These are phyloP conservation scores for Austroboletus novae-zelandiae DNA, from an alignment of 1,284 basidiomycete species.

Conservation along the genomic window DNA sequence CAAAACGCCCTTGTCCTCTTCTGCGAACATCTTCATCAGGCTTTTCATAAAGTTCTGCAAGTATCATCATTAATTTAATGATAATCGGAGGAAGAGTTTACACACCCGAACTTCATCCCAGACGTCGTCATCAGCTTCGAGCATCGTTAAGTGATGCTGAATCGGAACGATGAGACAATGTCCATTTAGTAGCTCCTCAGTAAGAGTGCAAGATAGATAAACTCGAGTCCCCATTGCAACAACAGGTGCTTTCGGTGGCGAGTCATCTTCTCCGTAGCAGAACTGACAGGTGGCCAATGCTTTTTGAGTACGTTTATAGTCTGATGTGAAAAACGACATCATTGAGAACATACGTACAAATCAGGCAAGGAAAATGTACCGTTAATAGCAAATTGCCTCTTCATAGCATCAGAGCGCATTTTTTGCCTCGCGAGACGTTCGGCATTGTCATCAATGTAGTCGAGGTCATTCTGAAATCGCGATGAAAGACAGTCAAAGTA, in stretches of 20 bases:
- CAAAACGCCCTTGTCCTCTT: constrained; percentile 85
- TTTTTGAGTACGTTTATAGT: constrained; percentile 93
- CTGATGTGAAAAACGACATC: constrained; percentile 39
- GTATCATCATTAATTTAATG: not conserved
- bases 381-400: constrained; percentile 94
- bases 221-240: constrained; percentile 88
- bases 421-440: constrained; percentile 89
- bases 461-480: constrained; percentile 66
- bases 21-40: constrained; percentile 90
- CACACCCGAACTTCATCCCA: constrained; percentile 94
- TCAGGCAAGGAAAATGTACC: constrained; percentile 46
- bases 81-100: not conserved
- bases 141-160: constrained; percentile 86
- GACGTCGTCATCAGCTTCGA: constrained; percentile 96
- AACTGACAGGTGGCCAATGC: constrained; percentile 84
- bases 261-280: constrained; percentile 87
- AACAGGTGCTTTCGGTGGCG: constrained; percentile 79
- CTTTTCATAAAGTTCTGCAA: constrained; percentile 98
- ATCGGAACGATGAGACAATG: constrained; percentile 97
- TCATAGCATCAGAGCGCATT: constrained; percentile 95
- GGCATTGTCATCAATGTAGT: constrained; percentile 97
- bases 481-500: not conserved
- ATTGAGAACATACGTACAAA: not conserved
- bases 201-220: constrained; percentile 85
- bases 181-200: constrained; percentile 83